phyloP scores from a whole-genome alignment of 139 green algal species.

The Monoraphidium neglectum region DNA sequence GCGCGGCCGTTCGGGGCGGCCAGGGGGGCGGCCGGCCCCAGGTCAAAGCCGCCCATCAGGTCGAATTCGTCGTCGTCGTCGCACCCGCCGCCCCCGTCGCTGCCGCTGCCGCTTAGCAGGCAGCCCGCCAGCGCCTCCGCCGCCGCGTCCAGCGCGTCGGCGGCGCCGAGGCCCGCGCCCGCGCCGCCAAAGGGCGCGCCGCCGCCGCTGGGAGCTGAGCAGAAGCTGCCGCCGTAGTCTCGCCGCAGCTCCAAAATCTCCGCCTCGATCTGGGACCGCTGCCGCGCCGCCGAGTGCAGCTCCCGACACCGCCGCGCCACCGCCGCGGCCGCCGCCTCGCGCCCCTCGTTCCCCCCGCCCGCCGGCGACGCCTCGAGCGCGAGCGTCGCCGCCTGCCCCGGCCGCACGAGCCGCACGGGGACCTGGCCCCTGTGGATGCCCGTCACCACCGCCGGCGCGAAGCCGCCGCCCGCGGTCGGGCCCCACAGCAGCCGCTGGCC shows the following conservation, averaged over 20 bases:
- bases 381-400: slow-evolving; percentile 57
- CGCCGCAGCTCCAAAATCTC: slow-evolving; percentile 2
- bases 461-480: slow-evolving; percentile 56
- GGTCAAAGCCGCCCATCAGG: no score
- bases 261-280: slow-evolving; percentile 14
- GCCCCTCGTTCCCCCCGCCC: no score
- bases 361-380: slow-evolving; percentile 27
- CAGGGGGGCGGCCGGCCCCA: no score
- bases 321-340: not conserved
- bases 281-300: not conserved
- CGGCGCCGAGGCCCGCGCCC: no score
- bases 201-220: not conserved
- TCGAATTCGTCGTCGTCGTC: no score
- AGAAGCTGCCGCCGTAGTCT: slow-evolving; percentile 3
- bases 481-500: slow-evolving; percentile 72
- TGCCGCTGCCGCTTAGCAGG: no score
- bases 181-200: no score
- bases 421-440: slow-evolving; percentile 77
- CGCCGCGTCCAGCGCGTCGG: no score
- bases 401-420: slow-evolving; percentile 54
- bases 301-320: not conserved
- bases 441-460: slow-evolving; percentile 56
- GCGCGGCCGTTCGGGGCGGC: no score
- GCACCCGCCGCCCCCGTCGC: no score
- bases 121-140: no score